phyloP scores from a whole-genome alignment of 2,329 filamentous ascomycete species.

The Trichoderma sp. region DNA sequence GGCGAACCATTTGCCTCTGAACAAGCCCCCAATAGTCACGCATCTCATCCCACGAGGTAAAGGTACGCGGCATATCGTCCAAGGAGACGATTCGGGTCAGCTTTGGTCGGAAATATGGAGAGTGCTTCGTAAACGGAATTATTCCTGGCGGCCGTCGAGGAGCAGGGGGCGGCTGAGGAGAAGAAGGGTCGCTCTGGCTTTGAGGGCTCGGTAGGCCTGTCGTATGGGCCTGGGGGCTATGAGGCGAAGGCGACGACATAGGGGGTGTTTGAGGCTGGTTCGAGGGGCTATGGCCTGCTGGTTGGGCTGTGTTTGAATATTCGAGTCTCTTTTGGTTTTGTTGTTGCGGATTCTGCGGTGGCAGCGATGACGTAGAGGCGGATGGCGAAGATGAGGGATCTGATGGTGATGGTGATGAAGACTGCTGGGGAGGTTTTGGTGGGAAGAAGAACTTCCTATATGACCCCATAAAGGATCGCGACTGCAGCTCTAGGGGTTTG shows the following conservation, averaged over 20 bases:
- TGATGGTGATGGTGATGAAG: not conserved
- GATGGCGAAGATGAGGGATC: not conserved
- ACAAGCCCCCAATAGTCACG: conserved; percentile 39
- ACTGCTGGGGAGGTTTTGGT: conserved; percentile 13
- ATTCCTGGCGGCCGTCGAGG: conserved; percentile 32
- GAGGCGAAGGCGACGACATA: conserved; percentile 15
- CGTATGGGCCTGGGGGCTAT: conserved; percentile 16
- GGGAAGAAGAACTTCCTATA: conserved; percentile 37
- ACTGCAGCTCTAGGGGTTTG: conserved; percentile 39
- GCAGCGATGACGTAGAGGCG: not conserved
- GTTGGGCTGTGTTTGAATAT: not conserved
- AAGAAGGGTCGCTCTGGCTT: conserved; percentile 25
- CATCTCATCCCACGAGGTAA: conserved; percentile 35
- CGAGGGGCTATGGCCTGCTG: conserved; percentile 24
- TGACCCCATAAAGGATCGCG: conserved; percentile 39
- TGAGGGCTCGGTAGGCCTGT: conserved; percentile 34
- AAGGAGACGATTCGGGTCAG: conserved; percentile 31
- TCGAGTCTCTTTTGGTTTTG: not conserved
- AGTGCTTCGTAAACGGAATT: conserved; percentile 38
- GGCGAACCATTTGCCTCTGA: conserved; percentile 38
- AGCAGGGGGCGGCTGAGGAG: conserved; percentile 21
- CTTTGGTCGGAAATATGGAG: conserved; percentile 37
- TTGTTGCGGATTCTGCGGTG: not conserved
- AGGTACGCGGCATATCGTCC: conserved; percentile 33
- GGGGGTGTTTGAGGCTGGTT: conserved; percentile 31